Base-by-base conservation (phyloP, 371 early-diverging fungal genomes). In the Actinomortierella wolfii region DNA sequence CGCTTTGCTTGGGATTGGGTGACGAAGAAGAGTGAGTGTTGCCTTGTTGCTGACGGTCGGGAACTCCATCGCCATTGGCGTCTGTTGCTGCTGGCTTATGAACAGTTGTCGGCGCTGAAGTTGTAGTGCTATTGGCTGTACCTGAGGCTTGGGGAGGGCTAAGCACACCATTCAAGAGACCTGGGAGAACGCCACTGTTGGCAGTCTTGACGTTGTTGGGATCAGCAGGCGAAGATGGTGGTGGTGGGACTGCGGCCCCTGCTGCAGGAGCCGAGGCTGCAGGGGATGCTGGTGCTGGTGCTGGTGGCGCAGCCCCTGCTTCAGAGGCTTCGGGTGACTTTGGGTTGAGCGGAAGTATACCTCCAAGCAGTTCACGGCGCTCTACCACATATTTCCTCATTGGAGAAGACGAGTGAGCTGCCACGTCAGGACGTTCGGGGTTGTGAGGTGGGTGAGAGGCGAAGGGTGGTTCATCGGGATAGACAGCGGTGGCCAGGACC, bases 111-210 rank as follows among this genome's bases (percentile, higher is more conserved):
- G 56, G 45, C 0, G 40, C 39, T 5, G 45, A 17, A 11, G 56
- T 29, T 20, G 29, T 34, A n/a, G 56, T 17, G 39, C 5, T 25
- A 11, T 1, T 34, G 43, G 39, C 8, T 14, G 51, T 24, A 28
- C 41, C 43, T 3, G 51, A 1, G 21, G 24, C 13, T 2, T 46
- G 57, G n/a, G 52, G 40, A 20, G 58, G 46, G 18, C 41, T 29
- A 15, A 60, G 57, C 24, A 59, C 46, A 5, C 39, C 54, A 14
- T 46, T 51, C 34, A 64, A 17, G 7, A 64, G 21, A 34, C 60
- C 56, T 15, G 69, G 60, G 13, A 60, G 9, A 1, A 60, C 52
- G 3, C 42, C 57, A 3, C 39, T 21, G 18, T 15, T 26, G 17
- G 45, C 42, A 0, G 68, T 34, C 25, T 54, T 58, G 25, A 51